These are phyloP conservation scores for Bipolaris gigantea DNA, from an alignment of 2,329 filamentous ascomycete species.

Conservation along the genomic window DNA sequence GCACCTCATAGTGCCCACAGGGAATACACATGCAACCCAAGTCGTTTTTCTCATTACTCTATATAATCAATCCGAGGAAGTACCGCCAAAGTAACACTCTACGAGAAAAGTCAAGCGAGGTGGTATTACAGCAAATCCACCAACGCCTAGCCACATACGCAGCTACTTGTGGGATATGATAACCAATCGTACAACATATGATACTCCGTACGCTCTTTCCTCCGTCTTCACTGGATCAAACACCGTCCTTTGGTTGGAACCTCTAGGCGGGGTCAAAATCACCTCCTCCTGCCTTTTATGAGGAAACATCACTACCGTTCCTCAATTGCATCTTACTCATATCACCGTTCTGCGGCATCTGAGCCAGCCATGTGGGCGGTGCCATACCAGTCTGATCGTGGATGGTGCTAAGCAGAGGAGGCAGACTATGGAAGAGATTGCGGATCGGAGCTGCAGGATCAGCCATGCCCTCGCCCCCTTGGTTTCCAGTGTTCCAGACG, in stretches of 20 bases:
- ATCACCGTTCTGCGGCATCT: slow-evolving; percentile 50
- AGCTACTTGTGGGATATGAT: slow-evolving; percentile 14
- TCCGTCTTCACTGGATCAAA: background rate
- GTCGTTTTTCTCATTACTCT: background rate
- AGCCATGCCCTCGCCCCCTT: slow-evolving; percentile 48
- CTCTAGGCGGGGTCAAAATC: background rate
- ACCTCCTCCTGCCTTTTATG: slow-evolving; percentile 1
- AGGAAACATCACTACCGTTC: slow-evolving; percentile 29
- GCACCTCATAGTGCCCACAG: background rate
- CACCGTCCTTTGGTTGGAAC: background rate
- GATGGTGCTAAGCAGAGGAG: slow-evolving; percentile 80
- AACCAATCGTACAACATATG: slow-evolving; percentile 1
- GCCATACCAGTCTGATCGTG: slow-evolving; percentile 85
- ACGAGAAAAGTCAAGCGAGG: background rate
- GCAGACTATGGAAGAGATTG: slow-evolving; percentile 82
- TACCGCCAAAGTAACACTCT: background rate
- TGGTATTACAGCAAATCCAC: background rate
- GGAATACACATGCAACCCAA: background rate
- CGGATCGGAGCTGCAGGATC: slow-evolving; percentile 68
- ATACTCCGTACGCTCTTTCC: background rate
- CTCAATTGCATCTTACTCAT: slow-evolving; percentile 28
- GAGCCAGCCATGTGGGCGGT: slow-evolving; percentile 71
- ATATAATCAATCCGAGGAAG: background rate
- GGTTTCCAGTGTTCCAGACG: slow-evolving; percentile 78
- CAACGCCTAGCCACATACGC: slow-evolving; percentile 7